Base-by-base conservation (phyloP, 192 early-diverging fungal genomes). In the Coemansia biformis region DNA sequence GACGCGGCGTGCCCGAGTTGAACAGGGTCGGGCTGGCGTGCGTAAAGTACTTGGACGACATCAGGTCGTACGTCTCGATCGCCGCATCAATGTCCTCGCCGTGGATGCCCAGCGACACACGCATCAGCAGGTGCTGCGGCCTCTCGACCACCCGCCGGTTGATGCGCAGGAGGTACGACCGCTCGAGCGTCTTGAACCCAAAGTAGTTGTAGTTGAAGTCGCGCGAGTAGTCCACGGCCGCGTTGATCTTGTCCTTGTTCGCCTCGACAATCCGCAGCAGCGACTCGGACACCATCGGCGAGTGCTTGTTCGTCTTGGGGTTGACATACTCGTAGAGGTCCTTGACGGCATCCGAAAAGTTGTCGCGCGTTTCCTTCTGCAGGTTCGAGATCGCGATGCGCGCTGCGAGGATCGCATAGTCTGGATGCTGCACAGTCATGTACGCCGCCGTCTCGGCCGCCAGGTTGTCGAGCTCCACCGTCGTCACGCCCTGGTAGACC, bases 151-250 rank as follows among this genome's bases (percentile, higher is more conserved):
- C 83, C 44, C 83, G 83, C 26, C 85, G 83, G 51, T 89, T 83
- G 68, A 96, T 86, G 44, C 83, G 79, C 48, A 99, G 76, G 18
- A 99, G 80, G 58, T 99, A 99, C 31, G 86, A 89, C 18, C 96
- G 84, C 77, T 99, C 96, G 8, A 99, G 81, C 10, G 93, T 99
- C 79, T 99, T 99, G 86, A 96, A 96, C 8, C 96, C 96, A 85
- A 99, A 99, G 79, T 84, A 99, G 77, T 93, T 93, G 81, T 96
- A 99, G 57, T 83, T 87, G 66, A 91, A 96, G 61, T 99, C 96
- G 54, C 92, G 87, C 60, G 96, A 88, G 63, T 96, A 99, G 59
- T 92, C 93, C 46, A 99, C 85, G 35, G 93, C 89, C n/a, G 90
- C 86, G 79, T 99, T 86, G 49, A 99, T 79, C 34, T 75, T 67